A percentile compares a stretch with the other conserved stretches of the same genome.
Conservation (phyloP, 163 green algal species). For the Scenedesmus sp. region DNA sequence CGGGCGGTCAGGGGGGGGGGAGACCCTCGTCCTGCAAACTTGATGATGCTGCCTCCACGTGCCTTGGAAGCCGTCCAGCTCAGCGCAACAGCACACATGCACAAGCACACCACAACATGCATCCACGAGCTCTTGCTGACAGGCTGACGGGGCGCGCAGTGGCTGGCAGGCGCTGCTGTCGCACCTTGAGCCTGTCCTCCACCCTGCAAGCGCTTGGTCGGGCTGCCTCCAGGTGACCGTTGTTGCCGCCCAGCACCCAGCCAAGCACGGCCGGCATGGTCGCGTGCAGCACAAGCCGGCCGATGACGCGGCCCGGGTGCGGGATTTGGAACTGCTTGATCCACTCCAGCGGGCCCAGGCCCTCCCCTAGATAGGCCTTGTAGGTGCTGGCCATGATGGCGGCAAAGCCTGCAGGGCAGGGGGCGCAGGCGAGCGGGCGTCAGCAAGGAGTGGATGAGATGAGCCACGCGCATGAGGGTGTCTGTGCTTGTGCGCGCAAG, state of each 20-base stretch:
- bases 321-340: slow-evolving; percentile 85
- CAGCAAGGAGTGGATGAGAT: background rate
- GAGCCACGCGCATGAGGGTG: background rate
- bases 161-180: no score
- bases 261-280: slow-evolving; percentile 94
- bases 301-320: slow-evolving; percentile 91
- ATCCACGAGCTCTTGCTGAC: background rate
- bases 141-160: background rate
- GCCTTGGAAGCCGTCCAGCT: no score
- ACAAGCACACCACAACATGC: background rate
- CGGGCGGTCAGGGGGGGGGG: background rate
- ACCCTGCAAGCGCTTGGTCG: slow-evolving; percentile 76
- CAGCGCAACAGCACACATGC: background rate
- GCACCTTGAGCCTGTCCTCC: slow-evolving; percentile 75
- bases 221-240: slow-evolving; percentile 58
- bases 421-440: background rate
- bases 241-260: slow-evolving; percentile 93
- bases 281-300: slow-evolving; percentile 90
- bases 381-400: slow-evolving; percentile 97
- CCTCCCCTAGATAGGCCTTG: slow-evolving; percentile 95
- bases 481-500: background rate
- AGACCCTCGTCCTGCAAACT: no score
- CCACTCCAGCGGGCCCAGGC: slow-evolving; percentile 81
- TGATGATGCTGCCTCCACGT: no score
- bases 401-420: slow-evolving; percentile 74